A percentile compares a stretch with the other conserved stretches of the same genome.
Evolutionary conservation across 1,284 basidiomycete species (phyloP).

Genomic region (Neonothopanus nambi): DNA sequence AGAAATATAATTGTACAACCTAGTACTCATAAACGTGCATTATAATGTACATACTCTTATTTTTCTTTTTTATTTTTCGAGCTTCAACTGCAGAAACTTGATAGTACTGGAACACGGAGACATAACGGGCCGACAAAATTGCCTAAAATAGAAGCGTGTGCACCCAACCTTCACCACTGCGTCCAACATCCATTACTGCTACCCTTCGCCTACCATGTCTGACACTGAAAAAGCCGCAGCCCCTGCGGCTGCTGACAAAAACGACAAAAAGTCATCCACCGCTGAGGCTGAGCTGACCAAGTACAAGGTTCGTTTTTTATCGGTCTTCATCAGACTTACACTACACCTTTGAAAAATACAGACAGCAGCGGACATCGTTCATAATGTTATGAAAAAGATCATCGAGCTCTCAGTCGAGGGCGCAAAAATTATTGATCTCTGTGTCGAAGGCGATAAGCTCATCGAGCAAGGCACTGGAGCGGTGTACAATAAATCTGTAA

Average conservation of each 20-base stretch:
- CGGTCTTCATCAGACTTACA: background rate
- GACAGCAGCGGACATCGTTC: constrained; percentile 89
- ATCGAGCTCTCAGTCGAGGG: constrained; percentile 79
- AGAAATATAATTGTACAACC: constrained; percentile 11
- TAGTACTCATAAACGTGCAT: background rate
- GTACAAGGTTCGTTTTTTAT: constrained; percentile 62
- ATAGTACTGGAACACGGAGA: too few relatives aligned
- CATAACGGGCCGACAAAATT: too few relatives aligned
- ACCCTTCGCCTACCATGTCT: constrained; percentile 42
- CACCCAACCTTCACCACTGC: too few relatives aligned
- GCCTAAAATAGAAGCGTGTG: too few relatives aligned
- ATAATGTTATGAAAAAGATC: constrained; percentile 85
- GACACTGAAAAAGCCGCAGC: constrained; percentile 46
- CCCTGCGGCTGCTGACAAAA: constrained; percentile 41
- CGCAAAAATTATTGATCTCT: constrained; percentile 88
- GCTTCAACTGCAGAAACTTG: too few relatives aligned
- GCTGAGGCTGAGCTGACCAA: constrained; percentile 75
- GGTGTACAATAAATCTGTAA: constrained; percentile 90
- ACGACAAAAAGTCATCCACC: constrained; percentile 51
- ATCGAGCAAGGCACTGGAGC: constrained; percentile 83
- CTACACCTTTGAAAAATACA: constrained; percentile 32
- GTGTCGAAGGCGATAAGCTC: constrained; percentile 89
- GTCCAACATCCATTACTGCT: too few relatives aligned
- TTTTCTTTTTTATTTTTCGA: background rate
- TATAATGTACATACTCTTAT: background rate